Base-by-base conservation (phyloP, 2,329 filamentous ascomycete genomes). In the Madurella fahalii region DNA sequence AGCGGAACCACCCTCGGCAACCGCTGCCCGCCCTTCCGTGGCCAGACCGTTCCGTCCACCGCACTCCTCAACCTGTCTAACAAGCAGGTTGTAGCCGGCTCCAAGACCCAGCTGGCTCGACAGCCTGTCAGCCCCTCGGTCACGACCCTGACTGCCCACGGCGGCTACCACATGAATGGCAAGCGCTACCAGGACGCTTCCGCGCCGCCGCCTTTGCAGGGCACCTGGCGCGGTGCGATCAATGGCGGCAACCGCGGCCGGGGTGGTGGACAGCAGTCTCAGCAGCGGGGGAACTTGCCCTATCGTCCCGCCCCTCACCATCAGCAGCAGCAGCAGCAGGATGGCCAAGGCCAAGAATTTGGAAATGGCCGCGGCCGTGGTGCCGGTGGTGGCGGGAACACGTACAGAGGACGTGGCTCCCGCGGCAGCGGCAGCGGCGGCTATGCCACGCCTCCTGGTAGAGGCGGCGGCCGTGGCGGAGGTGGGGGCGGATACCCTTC, bases 1-100 rank as follows among this genome's bases (percentile, higher is more conserved):
- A 95, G 91, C 67, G 94, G 94, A 59, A 96, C 92, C 1, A 94
- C 89, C 0, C 80, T 99, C 15, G 89, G 90, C 56, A 91, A 92
- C 53, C 86, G 94, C 56, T 96, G 93, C 68, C 90, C 91, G 25
- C 85, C 90, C 39, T 99, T 99, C 83, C 85, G 93, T 37, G 94
- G 94, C 50, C 92, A 94, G 69, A 96, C 94, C 0, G 91, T 99
- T 4, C 84, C 90, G 2, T 83, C 87, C 7, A 87, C 88, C n/a
- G 88, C 89, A 0, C 91, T 97, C 2, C 80, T 99, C 34, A 99
- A 99, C 72, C 77, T 95, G 53, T 86, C 86, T 1, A 79, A 92
- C 66, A 86, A 82, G 63, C 94, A 99, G 73, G 81, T 96, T 17
- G 77, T 95, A 41, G 86, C 83, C 57, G 80, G 81, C 56, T 83